A percentile compares a stretch with the other conserved stretches of the same genome.
Evolutionary conservation across 2,329 filamentous ascomycete species (phyloP).

Genomic region (Trichoderma sp.): DNA sequence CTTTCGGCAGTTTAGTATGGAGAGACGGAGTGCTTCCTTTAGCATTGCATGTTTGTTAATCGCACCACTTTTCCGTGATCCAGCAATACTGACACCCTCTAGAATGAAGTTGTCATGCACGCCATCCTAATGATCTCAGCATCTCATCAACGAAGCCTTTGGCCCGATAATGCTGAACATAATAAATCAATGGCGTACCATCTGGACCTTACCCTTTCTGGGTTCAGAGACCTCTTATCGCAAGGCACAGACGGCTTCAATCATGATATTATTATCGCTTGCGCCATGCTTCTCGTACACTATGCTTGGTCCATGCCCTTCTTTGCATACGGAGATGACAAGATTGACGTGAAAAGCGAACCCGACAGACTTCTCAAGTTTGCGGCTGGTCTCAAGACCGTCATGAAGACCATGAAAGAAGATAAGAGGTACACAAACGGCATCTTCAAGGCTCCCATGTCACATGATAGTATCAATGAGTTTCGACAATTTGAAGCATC

Average conservation of each 20-base stretch:
- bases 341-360: background rate
- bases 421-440: background rate
- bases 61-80: background rate
- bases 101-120: slow-evolving; percentile 15
- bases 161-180: background rate
- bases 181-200: slow-evolving; percentile 1
- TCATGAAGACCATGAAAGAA: slow-evolving; percentile 9
- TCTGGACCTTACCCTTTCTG: slow-evolving; percentile 13
- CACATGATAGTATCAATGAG: background rate
- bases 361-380: slow-evolving; percentile 13
- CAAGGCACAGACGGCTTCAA: background rate
- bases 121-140: slow-evolving; percentile 15
- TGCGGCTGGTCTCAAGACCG: slow-evolving; percentile 7
- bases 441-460: slow-evolving; percentile 11
- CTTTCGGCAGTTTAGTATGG: slow-evolving; percentile 7
- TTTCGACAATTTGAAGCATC: background rate
- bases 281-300: slow-evolving; percentile 9
- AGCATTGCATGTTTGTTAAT: background rate
- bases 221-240: slow-evolving; percentile 5
- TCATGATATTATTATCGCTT: slow-evolving; percentile 9
- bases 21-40: slow-evolving; percentile 10
- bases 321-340: slow-evolving; percentile 3
- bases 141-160: slow-evolving; percentile 8
- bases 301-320: slow-evolving; percentile 18
- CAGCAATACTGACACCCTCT: background rate